phyloP scores from a whole-genome alignment of 2,329 filamentous ascomycete genomes.

The Elsinoe perseae region DNA sequence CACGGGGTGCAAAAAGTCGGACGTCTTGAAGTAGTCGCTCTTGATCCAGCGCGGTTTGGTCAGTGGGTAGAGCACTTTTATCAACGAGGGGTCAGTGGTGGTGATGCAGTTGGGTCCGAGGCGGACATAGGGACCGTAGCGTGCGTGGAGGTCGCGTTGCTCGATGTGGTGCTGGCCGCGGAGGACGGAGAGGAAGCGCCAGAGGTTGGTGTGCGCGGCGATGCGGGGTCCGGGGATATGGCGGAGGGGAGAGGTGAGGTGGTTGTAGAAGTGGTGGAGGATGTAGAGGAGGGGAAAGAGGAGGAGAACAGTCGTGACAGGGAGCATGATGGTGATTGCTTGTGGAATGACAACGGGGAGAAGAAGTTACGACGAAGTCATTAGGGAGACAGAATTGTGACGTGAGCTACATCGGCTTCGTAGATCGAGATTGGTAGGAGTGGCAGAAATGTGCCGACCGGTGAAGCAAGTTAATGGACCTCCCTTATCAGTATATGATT shows the following conservation, averaged over 20 bases:
- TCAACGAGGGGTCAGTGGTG: constrained; percentile 13
- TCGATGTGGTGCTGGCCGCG: constrained; percentile 17
- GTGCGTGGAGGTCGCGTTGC: constrained; percentile 18
- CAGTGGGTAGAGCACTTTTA: constrained; percentile 14
- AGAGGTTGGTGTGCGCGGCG: neutral
- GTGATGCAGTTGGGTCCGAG: constrained; percentile 17
- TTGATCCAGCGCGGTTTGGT: constrained; percentile 2
- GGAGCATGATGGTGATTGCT: neutral
- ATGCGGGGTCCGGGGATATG: constrained; percentile 11
- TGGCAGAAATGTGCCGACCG: neutral
- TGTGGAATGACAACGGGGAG: too few species aligned
- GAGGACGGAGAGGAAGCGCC: constrained; percentile 2
- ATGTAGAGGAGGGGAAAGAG: neutral
- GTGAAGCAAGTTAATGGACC: neutral
- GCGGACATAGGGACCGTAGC: constrained; percentile 14
- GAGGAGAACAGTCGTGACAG: neutral
- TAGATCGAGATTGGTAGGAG: too few species aligned
- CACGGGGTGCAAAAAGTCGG: neutral
- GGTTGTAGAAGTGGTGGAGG: constrained; percentile 9
- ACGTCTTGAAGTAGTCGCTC: constrained; percentile 3
- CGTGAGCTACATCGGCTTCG: too few species aligned
- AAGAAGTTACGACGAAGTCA: too few species aligned
- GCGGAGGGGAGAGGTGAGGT: constrained; percentile 22
- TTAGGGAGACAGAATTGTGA: too few species aligned
- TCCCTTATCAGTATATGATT: neutral